Percentiles rank a stretch among this genome's conserved stretches.
phyloP scores from a whole-genome alignment of 1,139 yeast species.

The Nakaseomyces uthaithaninus region DNA sequence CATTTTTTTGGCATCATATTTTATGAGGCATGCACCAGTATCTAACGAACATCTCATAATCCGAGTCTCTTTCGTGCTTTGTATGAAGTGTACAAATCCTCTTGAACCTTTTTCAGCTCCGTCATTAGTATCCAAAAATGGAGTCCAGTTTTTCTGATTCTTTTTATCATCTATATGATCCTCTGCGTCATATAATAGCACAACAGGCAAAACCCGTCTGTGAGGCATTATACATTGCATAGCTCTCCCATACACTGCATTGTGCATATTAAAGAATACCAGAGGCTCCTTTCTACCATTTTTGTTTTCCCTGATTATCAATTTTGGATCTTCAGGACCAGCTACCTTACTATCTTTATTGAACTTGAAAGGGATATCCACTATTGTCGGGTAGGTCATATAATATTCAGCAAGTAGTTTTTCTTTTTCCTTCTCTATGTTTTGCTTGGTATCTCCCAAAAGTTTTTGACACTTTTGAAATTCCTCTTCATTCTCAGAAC shows the following conservation, averaged over 20 bases:
- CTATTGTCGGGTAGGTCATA: background rate
- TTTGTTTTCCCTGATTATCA: background rate
- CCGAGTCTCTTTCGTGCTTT: conserved; percentile 38
- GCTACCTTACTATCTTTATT: conserved; percentile 17
- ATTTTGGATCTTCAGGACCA: conserved; percentile 8
- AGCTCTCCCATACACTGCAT: conserved; percentile 15
- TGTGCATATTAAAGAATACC: conserved; percentile 14
- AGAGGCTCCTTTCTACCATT: conserved; percentile 8
- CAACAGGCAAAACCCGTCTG: background rate
- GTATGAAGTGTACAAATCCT: conserved; percentile 35
- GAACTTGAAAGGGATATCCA: background rate
- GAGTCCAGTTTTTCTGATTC: conserved; percentile 8
- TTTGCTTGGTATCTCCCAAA: background rate
- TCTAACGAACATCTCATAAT: conserved; percentile 38
- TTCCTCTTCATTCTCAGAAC: background rate
- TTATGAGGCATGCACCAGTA: conserved; percentile 35
- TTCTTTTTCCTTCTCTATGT: background rate
- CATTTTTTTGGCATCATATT: background rate
- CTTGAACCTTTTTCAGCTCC: conserved; percentile 8
- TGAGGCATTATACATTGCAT: conserved; percentile 2
- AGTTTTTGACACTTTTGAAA: background rate
- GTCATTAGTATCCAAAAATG: conserved; percentile 7
- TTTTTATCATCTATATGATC: background rate
- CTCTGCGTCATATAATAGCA: background rate
- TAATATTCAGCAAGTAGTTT: background rate